Conservation (phyloP, 305 asterid species). For the Fraxinus latifolia region DNA sequence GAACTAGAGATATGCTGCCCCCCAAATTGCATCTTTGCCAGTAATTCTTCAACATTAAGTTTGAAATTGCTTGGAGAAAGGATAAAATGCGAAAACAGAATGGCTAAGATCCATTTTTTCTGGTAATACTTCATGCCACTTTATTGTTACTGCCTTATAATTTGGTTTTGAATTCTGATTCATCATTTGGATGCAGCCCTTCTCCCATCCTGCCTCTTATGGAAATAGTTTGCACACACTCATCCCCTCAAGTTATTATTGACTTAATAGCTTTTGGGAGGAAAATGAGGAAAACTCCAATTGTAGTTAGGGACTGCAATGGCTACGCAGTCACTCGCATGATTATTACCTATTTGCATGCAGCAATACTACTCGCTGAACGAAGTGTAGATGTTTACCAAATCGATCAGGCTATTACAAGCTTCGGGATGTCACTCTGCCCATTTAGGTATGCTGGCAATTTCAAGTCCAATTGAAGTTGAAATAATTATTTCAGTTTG, state of each 20-base stretch:
- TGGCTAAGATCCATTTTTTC: conserved; percentile 34
- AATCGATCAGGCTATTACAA: conserved; percentile 41
- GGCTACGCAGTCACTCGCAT: conserved; percentile 40
- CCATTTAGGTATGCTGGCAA: conserved; percentile 44
- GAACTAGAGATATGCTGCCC: conserved; percentile 41
- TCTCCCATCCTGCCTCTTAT: conserved; percentile 37
- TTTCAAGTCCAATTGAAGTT: neutral
- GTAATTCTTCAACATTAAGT: conserved; percentile 33
- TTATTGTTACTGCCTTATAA: neutral
- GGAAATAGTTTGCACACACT: conserved; percentile 42
- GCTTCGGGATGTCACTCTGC: conserved; percentile 48
- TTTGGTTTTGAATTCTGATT: conserved; percentile 21
- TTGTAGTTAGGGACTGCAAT: conserved; percentile 33
- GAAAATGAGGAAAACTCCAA: conserved; percentile 45
- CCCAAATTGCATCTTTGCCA: conserved; percentile 41
- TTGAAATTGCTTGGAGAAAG: conserved; percentile 33
- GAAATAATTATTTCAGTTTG: neutral
- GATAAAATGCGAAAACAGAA: conserved; percentile 35
- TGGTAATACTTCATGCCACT: conserved; percentile 23
- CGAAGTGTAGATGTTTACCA: conserved; percentile 38
- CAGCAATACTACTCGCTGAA: conserved; percentile 43
- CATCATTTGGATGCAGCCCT: conserved; percentile 36
- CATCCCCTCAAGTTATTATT: conserved; percentile 40
- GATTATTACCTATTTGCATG: conserved; percentile 35
- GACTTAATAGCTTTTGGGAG: conserved; percentile 44